Evolutionary conservation across 1,284 basidiomycete species (phyloP), one percentile per base, ranked within the genome.

Genomic region (Cryptococcus amylolentus): DNA sequence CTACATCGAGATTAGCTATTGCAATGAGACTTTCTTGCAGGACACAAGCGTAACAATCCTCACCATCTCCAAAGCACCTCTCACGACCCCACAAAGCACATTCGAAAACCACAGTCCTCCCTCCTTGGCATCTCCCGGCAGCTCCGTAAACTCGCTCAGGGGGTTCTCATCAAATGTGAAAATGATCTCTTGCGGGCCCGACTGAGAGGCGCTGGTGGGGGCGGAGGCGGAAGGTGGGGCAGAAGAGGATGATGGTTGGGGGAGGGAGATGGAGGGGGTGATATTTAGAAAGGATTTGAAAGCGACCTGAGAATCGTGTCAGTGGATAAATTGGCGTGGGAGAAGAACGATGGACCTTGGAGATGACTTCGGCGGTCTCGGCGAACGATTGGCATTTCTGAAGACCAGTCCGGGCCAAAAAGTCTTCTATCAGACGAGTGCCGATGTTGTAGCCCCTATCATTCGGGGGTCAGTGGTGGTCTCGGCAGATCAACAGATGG

Each of bases 231-330:
- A 42, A 79, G 38, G 82, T 71, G 12, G 82, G 75, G 2, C 82
- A 79, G 31, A 16, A 46, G 13, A 20, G 48, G 76, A 76, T 12
- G 81, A 78, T 12, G 55, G 80, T 70, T 63, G 61, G 6, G 83
- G 81, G 66, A 95, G 91, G 8, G 86, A 84, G 49, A 98, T 83
- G 28, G 80, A 81, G 0, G 96, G 96, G 0, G 88, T 87, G 65
- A 98, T 89, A 74, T 97, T 97, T 54, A 99, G 80, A 77, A 98
- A 98, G 13, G 92, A 88, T 78, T 97, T 97, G 83, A 98, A 98
- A n/a, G 93, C 96, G 65, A 98, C 89, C 90, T 95, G 62, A 8
- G n/a, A n/a, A 14, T 5, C 52, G 37, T 23, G 44, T 43, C 16
- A 28, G 43, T n/a, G 13, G 45, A 49, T n/a, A 37, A 12, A 23